Evolutionary conservation across 768 basidiomycete species (phyloP).

Genomic region (Mycena latifolia): DNA sequence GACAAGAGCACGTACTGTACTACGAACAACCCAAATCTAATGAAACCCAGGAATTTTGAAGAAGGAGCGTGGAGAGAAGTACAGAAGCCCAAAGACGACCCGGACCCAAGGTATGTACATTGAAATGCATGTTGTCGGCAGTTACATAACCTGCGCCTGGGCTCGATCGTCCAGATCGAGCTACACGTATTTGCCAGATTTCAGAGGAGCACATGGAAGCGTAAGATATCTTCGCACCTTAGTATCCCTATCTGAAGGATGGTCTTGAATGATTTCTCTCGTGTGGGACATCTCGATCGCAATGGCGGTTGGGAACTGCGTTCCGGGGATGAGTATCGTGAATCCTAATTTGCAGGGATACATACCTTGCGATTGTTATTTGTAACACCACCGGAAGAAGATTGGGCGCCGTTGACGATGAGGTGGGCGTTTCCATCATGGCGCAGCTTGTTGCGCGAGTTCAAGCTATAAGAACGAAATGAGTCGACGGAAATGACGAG

Average conservation of each 20-base stretch:
- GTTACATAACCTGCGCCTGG: too few relatives aligned
- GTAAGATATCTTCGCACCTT: constrained; percentile 4
- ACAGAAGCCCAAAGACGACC: too few relatives aligned
- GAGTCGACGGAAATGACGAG: neutral
- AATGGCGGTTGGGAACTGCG: constrained; percentile 4
- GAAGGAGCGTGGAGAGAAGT: too few relatives aligned
- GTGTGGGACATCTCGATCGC: constrained; percentile 23
- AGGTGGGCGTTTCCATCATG: constrained; percentile 3
- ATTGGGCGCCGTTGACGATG: constrained; percentile 2
- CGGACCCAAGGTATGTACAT: too few relatives aligned
- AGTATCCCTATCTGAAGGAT: neutral
- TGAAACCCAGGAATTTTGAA: too few relatives aligned
- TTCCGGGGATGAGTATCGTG: neutral
- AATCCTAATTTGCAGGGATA: neutral
- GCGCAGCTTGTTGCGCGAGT: constrained; percentile 16
- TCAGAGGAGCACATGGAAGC: too few relatives aligned
- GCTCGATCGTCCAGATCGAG: too few relatives aligned
- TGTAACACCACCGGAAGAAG: neutral
- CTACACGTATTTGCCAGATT: too few relatives aligned
- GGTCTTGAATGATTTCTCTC: neutral
- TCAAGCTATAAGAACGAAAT: constrained; percentile 2
- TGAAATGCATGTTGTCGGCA: too few relatives aligned
- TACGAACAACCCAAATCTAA: too few relatives aligned
- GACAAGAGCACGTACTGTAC: too few relatives aligned
- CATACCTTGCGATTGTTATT: constrained; percentile 12